Conservation (phyloP, 768 basidiomycete species). For the Agrocybe pediades region DNA sequence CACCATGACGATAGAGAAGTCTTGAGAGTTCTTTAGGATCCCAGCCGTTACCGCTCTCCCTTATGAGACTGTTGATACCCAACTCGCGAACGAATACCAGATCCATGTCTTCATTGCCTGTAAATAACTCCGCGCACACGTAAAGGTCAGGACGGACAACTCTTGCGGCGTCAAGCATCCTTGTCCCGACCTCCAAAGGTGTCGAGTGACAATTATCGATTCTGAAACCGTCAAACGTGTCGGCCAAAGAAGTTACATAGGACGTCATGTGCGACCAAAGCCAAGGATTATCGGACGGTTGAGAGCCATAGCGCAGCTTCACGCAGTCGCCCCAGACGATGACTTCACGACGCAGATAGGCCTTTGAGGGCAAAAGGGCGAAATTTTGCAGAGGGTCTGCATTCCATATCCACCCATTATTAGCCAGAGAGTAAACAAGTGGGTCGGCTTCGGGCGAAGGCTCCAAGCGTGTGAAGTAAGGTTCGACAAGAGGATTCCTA, state of each 20-base stretch:
- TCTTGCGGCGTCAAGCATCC: constrained; percentile 89
- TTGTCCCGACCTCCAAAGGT: constrained; percentile 93
- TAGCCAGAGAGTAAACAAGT: constrained; percentile 80
- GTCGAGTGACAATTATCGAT: constrained; percentile 99
- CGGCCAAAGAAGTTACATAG: constrained; percentile 82
- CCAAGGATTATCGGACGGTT: constrained; percentile 85
- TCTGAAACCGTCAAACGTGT: constrained; percentile 91
- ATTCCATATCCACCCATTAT: constrained; percentile 99
- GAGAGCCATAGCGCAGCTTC: constrained; percentile 90
- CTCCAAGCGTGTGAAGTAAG: constrained; percentile 86
- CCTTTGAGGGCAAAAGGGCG: constrained; percentile 88
- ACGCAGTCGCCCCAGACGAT: constrained; percentile 99
- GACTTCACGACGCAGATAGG: constrained; percentile 93
- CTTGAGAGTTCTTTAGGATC: constrained; percentile 91
- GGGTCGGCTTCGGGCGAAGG: constrained; percentile 44
- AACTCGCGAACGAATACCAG: constrained; percentile 86
- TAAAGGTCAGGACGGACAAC: constrained; percentile 91
- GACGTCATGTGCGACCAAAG: constrained; percentile 89
- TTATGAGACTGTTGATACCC: constrained; percentile 90
- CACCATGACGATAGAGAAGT: constrained; percentile 84
- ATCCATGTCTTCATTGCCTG: constrained; percentile 94
- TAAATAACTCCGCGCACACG: constrained; percentile 96
- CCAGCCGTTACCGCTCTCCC: constrained; percentile 92
- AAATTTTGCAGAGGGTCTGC: constrained; percentile 95
- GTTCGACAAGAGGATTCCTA: constrained; percentile 85